These are phyloP conservation scores for Termitomyces sp. DNA, from an alignment of 768 basidiomycete species.

Conservation along the genomic window DNA sequence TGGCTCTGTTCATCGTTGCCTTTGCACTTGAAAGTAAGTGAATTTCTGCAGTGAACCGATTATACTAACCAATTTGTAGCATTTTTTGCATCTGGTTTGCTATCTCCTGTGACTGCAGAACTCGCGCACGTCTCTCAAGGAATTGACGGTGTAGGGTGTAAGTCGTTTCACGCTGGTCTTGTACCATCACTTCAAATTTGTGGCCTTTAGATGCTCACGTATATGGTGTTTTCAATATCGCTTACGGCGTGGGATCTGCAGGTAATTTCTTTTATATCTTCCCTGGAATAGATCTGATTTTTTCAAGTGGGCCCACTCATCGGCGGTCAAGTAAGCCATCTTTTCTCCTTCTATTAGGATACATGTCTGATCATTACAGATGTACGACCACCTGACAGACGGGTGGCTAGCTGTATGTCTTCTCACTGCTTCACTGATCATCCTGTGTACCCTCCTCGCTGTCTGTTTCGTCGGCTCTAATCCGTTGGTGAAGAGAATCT, in stretches of 20 bases:
- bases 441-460: conserved; percentile 32
- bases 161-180: conserved; percentile 18
- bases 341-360: neutral
- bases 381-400: conserved; percentile 49
- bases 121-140: conserved; percentile 54
- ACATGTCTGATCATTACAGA: conserved; percentile 28
- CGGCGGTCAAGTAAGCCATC: conserved; percentile 53
- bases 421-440: conserved; percentile 40
- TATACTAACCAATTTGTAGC: conserved; percentile 29
- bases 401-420: conserved; percentile 64
- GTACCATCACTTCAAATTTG: neutral
- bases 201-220: conserved; percentile 60
- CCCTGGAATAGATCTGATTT: neutral
- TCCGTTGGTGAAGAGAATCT: conserved; percentile 26
- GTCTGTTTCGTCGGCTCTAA: conserved; percentile 47
- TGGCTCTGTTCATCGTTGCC: conserved; percentile 45
- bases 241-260: conserved; percentile 61
- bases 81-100: conserved; percentile 56
- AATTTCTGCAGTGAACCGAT: neutral
- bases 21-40: conserved; percentile 54
- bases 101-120: conserved; percentile 65
- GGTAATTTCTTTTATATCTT: conserved; percentile 32
- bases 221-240: conserved; percentile 72
- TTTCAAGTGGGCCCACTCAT: conserved; percentile 62
- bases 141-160: conserved; percentile 67